Conservation (phyloP, 805 yeast genomes). For the Monosporozyma aerobia region DNA sequence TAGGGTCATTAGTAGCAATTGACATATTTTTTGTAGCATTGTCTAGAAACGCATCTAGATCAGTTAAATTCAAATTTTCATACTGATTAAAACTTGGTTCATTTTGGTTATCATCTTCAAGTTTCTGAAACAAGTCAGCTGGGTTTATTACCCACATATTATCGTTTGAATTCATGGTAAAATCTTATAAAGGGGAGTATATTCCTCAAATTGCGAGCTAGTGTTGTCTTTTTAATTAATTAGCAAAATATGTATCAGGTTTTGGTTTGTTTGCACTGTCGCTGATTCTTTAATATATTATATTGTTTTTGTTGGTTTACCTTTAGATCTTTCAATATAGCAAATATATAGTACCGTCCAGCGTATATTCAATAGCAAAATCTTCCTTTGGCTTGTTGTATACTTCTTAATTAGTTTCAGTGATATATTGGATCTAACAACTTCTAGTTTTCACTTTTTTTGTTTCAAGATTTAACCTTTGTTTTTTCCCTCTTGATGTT, state of each 20-base stretch:
- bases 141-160: slow-evolving; percentile 2
- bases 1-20: background rate
- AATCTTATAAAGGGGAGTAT: background rate
- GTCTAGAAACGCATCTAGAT: background rate
- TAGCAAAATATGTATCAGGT: background rate
- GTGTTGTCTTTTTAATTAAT: background rate
- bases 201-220: background rate
- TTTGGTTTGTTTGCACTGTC: background rate
- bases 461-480: background rate
- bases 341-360: too few species aligned
- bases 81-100: background rate
- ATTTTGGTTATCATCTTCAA: background rate
- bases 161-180: background rate
- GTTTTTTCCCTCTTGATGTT: background rate
- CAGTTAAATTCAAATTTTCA: background rate
- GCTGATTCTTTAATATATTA: background rate
- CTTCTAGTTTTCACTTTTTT: background rate
- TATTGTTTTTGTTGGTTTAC: background rate
- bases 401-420: too few species aligned
- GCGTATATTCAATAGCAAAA: too few species aligned
- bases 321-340: background rate
- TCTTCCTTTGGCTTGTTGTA: too few species aligned
- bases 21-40: background rate
- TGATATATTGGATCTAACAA: background rate
- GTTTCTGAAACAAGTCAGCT: background rate